phyloP scores from a whole-genome alignment of 2,329 filamentous ascomycete species.

The Beauveria sp. region DNA sequence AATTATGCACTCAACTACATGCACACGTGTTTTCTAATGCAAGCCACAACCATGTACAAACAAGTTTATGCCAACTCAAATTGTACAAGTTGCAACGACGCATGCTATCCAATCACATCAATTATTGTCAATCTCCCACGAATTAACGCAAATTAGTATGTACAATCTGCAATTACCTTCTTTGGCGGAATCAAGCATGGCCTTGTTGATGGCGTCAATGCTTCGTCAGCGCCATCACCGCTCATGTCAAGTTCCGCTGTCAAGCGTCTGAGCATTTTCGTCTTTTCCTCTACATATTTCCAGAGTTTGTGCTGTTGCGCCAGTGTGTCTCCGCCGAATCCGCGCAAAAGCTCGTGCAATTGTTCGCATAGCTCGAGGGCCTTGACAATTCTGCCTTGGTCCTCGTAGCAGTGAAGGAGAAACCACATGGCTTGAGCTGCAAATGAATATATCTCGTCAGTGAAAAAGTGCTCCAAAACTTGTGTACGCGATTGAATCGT shows the following conservation, averaged over 20 bases:
- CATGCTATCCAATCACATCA: background rate
- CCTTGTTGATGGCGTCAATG: background rate
- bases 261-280: background rate
- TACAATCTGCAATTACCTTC: background rate
- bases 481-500: background rate
- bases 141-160: background rate
- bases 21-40: background rate
- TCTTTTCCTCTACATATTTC: background rate
- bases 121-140: background rate
- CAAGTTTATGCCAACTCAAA: background rate
- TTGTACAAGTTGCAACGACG: background rate
- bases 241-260: background rate
- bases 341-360: background rate
- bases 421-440: slow-evolving; percentile 5
- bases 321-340: background rate
- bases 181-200: background rate
- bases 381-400: background rate
- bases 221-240: background rate
- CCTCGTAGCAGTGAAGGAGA: slow-evolving; percentile 2
- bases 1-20: too few relatives aligned
- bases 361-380: background rate
- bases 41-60: background rate
- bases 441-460: background rate
- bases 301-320: background rate
- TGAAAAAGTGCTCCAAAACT: background rate